phyloP scores from a whole-genome alignment of 495 filamentous ascomycete genomes.

The Hypoxylon cercidicola region DNA sequence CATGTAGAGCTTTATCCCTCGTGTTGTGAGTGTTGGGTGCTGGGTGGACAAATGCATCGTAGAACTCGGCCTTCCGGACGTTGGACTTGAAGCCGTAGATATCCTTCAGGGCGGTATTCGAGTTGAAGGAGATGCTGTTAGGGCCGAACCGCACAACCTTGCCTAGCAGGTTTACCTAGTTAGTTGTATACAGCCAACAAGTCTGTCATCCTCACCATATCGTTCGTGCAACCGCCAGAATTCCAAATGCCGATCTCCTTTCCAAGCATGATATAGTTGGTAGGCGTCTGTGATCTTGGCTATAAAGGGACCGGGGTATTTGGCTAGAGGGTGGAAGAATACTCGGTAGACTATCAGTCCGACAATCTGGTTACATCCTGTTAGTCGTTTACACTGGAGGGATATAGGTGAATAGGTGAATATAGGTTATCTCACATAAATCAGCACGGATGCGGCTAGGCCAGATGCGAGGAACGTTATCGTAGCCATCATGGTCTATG shows the following conservation, averaged over 20 bases:
- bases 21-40: conserved; percentile 69
- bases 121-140: conserved; percentile 69
- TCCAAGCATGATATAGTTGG: conserved; percentile 66
- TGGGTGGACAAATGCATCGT: conserved; percentile 69
- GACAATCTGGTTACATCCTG: conserved; percentile 22
- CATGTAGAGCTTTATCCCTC: conserved; percentile 68
- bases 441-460: conserved; percentile 23
- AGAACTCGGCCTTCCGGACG: conserved; percentile 72
- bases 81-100: conserved; percentile 72
- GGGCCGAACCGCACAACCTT: conserved; percentile 69
- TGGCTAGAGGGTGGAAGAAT: conserved; percentile 72
- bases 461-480: conserved; percentile 18
- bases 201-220: conserved; percentile 57
- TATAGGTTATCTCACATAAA: conserved; percentile 34
- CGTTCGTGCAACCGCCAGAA: conserved; percentile 66
- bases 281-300: conserved; percentile 67
- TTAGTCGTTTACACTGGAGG: conserved; percentile 17
- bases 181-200: neutral
- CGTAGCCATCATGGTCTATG: neutral
- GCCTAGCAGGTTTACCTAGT: conserved; percentile 42
- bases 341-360: conserved; percentile 60
- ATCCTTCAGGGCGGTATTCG: conserved; percentile 63
- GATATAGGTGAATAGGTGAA: neutral
- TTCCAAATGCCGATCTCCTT: conserved; percentile 69
- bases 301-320: conserved; percentile 71